Evolutionary conservation across 192 early-diverging fungal species (phyloP).

Genomic region (Funneliformis geosporum): DNA sequence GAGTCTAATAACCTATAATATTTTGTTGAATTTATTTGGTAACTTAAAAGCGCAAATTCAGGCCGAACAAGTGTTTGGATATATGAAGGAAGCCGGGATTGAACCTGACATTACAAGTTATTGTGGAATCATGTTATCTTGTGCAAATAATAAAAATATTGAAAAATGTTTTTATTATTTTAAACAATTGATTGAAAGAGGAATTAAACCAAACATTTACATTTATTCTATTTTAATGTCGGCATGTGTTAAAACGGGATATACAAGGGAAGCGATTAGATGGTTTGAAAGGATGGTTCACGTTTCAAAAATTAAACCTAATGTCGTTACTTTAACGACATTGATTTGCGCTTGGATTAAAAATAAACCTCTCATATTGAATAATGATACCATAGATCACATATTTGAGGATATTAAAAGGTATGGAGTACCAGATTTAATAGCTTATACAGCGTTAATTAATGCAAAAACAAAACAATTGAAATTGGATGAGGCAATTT

Average conservation of each 20-base stretch:
- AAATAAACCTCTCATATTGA: too few relatives aligned
- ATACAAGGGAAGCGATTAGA: background rate
- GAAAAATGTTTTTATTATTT: background rate
- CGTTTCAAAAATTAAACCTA: background rate
- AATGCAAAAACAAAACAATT: constrained; percentile 3
- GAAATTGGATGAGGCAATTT: background rate
- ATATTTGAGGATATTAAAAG: constrained; percentile 25
- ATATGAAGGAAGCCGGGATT: background rate
- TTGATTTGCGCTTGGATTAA: constrained; percentile 9
- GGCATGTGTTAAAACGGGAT: background rate
- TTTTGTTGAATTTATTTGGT: constrained; percentile 11
- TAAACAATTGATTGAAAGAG: background rate
- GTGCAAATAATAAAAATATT: constrained; percentile 1
- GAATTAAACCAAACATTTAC: background rate
- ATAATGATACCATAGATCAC: background rate
- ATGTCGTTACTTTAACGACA: background rate
- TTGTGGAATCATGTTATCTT: background rate
- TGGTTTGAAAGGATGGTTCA: constrained; percentile 2
- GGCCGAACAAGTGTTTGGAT: background rate
- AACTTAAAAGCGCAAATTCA: background rate
- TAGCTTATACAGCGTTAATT: constrained; percentile 28
- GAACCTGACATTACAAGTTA: background rate
- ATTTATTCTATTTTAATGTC: constrained; percentile 7
- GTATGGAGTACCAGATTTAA: constrained; percentile 19
- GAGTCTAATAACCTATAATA: constrained; percentile 7